Conservation (phyloP, 495 filamentous ascomycete genomes). For the Daldinia childiae region DNA sequence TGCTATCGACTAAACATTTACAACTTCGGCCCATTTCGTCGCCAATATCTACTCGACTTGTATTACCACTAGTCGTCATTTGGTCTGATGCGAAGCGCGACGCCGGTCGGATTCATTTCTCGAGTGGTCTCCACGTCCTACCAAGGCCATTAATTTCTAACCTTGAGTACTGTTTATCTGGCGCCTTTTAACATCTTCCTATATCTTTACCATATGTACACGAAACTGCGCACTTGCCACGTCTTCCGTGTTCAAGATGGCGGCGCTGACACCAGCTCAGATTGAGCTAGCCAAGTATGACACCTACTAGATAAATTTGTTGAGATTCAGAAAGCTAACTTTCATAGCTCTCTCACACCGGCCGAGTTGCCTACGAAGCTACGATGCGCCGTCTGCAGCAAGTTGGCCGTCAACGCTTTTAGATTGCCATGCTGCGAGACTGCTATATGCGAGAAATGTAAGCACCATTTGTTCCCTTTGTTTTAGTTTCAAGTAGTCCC, state of each 20-base stretch:
- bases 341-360: conserved; percentile 73
- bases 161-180: neutral
- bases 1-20: conserved; percentile 23
- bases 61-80: conserved; percentile 17
- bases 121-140: conserved; percentile 4
- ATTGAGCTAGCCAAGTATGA: conserved; percentile 53
- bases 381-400: conserved; percentile 90
- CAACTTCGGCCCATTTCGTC: conserved; percentile 11
- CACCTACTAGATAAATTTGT: neutral
- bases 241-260: conserved; percentile 36
- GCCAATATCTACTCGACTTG: conserved; percentile 6
- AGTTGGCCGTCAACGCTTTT: conserved; percentile 89
- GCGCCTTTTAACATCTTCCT: neutral
- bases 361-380: conserved; percentile 95
- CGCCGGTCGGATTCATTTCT: conserved; percentile 19
- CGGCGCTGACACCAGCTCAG: conserved; percentile 53
- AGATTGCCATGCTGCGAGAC: conserved; percentile 95
- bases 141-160: conserved; percentile 10
- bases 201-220: conserved; percentile 25
- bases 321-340: conserved; percentile 18
- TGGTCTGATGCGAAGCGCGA: conserved; percentile 3
- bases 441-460: conserved; percentile 90
- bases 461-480: conserved; percentile 47
- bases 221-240: conserved; percentile 1
- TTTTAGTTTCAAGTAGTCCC: conserved; percentile 21